These are phyloP conservation scores for Cyclotella sp. DNA, from an alignment of 108 stramenopile genomes.

Conservation along the genomic window DNA sequence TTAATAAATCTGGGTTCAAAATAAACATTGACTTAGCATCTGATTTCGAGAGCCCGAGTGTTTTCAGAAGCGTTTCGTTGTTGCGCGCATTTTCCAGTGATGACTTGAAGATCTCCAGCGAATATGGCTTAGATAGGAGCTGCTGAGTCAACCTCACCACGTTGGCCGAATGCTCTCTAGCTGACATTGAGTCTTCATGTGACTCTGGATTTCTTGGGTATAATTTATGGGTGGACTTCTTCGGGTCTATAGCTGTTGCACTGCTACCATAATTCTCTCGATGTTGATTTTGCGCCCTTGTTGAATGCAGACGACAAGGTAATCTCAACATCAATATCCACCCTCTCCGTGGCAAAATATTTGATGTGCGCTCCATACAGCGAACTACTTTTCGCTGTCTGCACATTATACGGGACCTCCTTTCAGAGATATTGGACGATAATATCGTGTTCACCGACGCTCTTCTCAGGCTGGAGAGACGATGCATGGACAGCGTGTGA, in stretches of 20 bases:
- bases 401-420: too few relatives aligned
- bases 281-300: too few relatives aligned
- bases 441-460: neutral
- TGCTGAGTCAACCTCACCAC: slow-evolving; percentile 2
- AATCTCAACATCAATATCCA: too few relatives aligned
- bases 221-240: too few relatives aligned
- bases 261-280: too few relatives aligned
- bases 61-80: slow-evolving; percentile 13
- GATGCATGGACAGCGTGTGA: neutral
- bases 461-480: neutral
- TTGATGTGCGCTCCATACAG: neutral
- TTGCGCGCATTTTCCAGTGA: slow-evolving; percentile 10
- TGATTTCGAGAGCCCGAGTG: slow-evolving; percentile 10
- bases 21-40: slow-evolving; percentile 32
- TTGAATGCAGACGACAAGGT: too few relatives aligned
- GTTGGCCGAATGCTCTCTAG: neutral
- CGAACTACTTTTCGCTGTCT: neutral
- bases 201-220: neutral
- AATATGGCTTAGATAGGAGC: slow-evolving; percentile 17
- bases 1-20: slow-evolving; percentile 18
- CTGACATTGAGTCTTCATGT: neutral
- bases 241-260: too few relatives aligned
- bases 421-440: too few relatives aligned
- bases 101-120: slow-evolving; percentile 6
- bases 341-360: too few relatives aligned